Base-by-base conservation (phyloP, 306 rosid genomes). In the Cucumis melo region DNA sequence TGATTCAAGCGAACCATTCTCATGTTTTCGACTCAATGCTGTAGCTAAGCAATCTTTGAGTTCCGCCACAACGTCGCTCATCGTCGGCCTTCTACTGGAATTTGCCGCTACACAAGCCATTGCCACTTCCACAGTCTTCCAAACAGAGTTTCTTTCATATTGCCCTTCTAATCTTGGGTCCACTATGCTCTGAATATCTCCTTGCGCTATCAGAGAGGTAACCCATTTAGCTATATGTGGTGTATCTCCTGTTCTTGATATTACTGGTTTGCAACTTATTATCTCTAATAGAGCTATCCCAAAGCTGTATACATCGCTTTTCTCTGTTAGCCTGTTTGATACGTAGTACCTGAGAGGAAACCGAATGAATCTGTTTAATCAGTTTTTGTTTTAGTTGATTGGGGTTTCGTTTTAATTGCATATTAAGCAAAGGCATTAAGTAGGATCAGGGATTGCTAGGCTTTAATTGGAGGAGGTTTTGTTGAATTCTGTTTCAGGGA, bases 91-190 rank as follows among this genome's bases (percentile, higher is more conserved):
- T 56, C 75, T 56, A 36, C n/a, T 29, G 53, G 73, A 5, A 19
- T 48, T 27, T 6, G 12, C n/a, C 41, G 73, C 57, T 29, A 64
- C 66, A 76, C 83, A 81, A 20, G 46, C 77, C 82, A 76, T 78
- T 71, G 81, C 85, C 56, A 76, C 51, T 60, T 84, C 87, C 48
- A 79, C 77, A 9, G 79, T 72, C 63, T 79, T 81, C 85, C 85
- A 84, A 5, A 29, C 79, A 2, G 81, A 84, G 81, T 58, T 84
- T 0, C 8, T 29, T 34, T 84, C 74, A 41, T 73, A 79, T 23
- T 76, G 58, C 20, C 79, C 80, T 57, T 62, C 21, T 7, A 84
- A 63, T 53, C 65, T 71, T 7, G 79, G 76, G 54, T 84, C 83
- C 11, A 81, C 68, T 4, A 84, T 76, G 2, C 41, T 27, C 57